A percentile compares a stretch with the other conserved stretches of the same genome.
Conservation (phyloP, 1,284 basidiomycete species). For the Apiotrichum montevideense region DNA sequence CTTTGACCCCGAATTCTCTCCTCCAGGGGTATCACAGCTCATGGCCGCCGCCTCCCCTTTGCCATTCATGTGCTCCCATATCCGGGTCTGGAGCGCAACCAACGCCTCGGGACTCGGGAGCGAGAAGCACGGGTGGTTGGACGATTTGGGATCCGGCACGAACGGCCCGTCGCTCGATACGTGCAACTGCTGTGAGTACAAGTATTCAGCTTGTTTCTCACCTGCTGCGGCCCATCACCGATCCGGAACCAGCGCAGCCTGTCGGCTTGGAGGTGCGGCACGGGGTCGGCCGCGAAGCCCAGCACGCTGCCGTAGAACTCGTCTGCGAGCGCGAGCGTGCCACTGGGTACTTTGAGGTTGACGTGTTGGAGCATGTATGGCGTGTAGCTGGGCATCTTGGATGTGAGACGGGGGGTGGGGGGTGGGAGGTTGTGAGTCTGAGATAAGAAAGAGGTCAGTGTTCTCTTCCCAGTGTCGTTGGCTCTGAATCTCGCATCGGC, state of each 20-base stretch:
- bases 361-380: slow-evolving; percentile 39
- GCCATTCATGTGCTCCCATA: slow-evolving; percentile 26
- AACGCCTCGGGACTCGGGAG: slow-evolving; percentile 28
- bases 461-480: too few species aligned
- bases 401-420: too few species aligned
- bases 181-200: background rate
- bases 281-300: slow-evolving; percentile 34
- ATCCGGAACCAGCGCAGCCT: slow-evolving; percentile 31
- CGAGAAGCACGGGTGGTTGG: slow-evolving; percentile 19
- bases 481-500: too few species aligned
- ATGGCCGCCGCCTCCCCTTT: slow-evolving; percentile 24
- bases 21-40: slow-evolving; percentile 36
- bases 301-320: slow-evolving; percentile 43
- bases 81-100: slow-evolving; percentile 32
- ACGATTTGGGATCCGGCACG: background rate
- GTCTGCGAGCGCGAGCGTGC: slow-evolving; percentile 32
- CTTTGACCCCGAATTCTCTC: slow-evolving; percentile 37
- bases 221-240: slow-evolving; percentile 37
- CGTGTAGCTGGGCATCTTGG: slow-evolving; percentile 8
- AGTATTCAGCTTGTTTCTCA: slow-evolving; percentile 2
- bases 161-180: background rate
- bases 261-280: slow-evolving; percentile 34
- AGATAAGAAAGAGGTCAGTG: too few species aligned
- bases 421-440: too few species aligned
- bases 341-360: slow-evolving; percentile 39